A percentile compares a stretch with the other conserved stretches of the same genome.
phyloP scores from a whole-genome alignment of 306 rosid species.

The Leucaena leucocephala region DNA sequence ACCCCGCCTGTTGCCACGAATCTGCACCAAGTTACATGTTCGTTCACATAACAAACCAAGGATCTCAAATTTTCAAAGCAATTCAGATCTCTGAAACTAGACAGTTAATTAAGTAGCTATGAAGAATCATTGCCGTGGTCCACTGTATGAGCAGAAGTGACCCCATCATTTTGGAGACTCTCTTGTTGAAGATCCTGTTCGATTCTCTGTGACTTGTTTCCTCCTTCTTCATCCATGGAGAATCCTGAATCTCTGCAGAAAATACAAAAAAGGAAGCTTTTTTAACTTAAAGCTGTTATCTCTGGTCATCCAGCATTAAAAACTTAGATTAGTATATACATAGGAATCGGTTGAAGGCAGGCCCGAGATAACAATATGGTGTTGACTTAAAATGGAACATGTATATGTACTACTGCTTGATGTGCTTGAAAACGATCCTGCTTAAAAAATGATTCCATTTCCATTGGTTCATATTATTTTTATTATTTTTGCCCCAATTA shows the following conservation, averaged over 20 bases:
- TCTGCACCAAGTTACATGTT: slow-evolving; percentile 33
- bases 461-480: not conserved
- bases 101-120: not conserved
- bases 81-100: not conserved
- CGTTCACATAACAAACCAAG: not conserved
- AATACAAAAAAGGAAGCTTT: not conserved
- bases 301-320: too few species aligned
- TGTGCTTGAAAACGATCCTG: not conserved
- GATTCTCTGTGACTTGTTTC: slow-evolving; percentile 30
- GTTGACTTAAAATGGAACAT: not conserved
- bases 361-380: not conserved
- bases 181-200: slow-evolving; percentile 39
- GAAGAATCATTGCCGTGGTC: slow-evolving; percentile 43
- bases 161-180: slow-evolving; percentile 15
- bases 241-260: not conserved
- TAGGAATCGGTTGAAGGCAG: not conserved
- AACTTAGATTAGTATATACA: too few species aligned
- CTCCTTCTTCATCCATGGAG: slow-evolving; percentile 47
- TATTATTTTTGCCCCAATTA: not conserved
- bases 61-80: too few species aligned
- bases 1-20: slow-evolving; percentile 75
- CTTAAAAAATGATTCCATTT: not conserved
- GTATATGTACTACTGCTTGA: too few species aligned
- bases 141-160: slow-evolving; percentile 57
- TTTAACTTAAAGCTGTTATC: too few species aligned